Conservation (phyloP, 139 green algal genomes). For the Chlamydomonas incerta region DNA sequence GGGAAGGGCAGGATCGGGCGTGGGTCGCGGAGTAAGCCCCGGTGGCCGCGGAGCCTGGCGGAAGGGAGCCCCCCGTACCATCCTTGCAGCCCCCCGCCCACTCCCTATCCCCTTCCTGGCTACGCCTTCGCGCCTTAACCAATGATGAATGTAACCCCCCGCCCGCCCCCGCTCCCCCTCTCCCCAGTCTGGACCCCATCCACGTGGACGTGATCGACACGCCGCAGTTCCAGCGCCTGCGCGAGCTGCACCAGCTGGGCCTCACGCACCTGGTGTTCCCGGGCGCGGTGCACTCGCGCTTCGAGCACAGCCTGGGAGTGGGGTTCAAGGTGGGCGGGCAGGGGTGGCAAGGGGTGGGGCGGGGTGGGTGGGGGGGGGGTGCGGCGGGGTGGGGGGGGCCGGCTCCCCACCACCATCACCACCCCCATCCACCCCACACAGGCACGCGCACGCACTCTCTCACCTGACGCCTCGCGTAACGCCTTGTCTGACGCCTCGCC, state of each 20-base stretch:
- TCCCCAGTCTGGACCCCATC: constrained; percentile 50
- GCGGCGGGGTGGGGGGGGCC: background rate
- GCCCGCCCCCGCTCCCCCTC: background rate
- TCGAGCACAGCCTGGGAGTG: constrained; percentile 90
- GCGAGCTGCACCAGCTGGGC: constrained; percentile 90
- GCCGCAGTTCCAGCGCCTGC: constrained; percentile 86
- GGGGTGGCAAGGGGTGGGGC: background rate
- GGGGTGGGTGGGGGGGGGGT: background rate
- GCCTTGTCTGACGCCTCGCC: background rate
- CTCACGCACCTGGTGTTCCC: constrained; percentile 74
- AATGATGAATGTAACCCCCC: too few relatives aligned
- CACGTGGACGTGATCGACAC: constrained; percentile 83
- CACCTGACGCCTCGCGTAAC: background rate
- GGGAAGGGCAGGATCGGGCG: too few relatives aligned
- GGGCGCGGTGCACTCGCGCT: constrained; percentile 86
- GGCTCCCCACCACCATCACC: too few relatives aligned
- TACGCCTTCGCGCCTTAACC: too few relatives aligned
- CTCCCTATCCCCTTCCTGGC: too few relatives aligned
- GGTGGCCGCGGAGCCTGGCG: too few relatives aligned
- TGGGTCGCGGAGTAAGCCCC: too few relatives aligned
- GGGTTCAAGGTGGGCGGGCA: constrained; percentile 64
- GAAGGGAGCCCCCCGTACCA: too few relatives aligned
- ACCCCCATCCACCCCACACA: too few relatives aligned
- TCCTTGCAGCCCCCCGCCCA: too few relatives aligned
- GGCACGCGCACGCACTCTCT: background rate